Evolutionary conservation across 2,329 filamentous ascomycete species (phyloP).

Genomic region (Xylariaceae sp.): DNA sequence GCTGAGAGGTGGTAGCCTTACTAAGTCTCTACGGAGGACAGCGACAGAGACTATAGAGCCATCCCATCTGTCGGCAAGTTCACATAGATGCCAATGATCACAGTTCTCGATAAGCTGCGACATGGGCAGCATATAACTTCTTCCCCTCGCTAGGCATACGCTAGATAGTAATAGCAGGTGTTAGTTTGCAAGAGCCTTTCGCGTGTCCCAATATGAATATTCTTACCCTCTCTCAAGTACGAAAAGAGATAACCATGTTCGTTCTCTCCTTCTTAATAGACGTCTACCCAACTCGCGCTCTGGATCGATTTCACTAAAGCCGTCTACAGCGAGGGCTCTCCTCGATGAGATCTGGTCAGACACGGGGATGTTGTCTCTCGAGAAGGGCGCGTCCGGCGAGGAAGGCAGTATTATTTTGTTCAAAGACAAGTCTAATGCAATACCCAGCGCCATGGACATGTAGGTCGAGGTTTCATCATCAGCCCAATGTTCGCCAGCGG

Average conservation of each 20-base stretch:
- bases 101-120: conserved; percentile 71
- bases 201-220: not conserved
- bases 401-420: conserved; percentile 70
- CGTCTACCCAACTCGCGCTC: conserved; percentile 65
- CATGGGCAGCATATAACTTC: conserved; percentile 71
- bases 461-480: conserved; percentile 78
- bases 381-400: conserved; percentile 52
- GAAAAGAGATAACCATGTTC: conserved; percentile 75
- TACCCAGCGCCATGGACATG: conserved; percentile 71
- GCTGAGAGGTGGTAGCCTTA: conserved; percentile 42
- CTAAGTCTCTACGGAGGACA: conserved; percentile 70
- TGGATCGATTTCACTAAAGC: conserved; percentile 68
- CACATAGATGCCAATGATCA: conserved; percentile 71
- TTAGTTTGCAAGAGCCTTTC: conserved; percentile 28
- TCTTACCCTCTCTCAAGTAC: conserved; percentile 71
- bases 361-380: conserved; percentile 59
- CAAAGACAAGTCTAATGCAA: conserved; percentile 72
- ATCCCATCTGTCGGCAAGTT: conserved; percentile 70
- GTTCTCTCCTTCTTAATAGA: conserved; percentile 68
- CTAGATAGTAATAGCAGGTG: conserved; percentile 38
- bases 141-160: conserved; percentile 72
- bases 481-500: conserved; percentile 69
- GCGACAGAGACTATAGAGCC: conserved; percentile 76
- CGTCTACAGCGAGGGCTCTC: conserved; percentile 70
- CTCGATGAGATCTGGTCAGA: conserved; percentile 73